Evolutionary conservation across 306 rosid genomes (phyloP).

Genomic region (Delonix regia): DNA sequence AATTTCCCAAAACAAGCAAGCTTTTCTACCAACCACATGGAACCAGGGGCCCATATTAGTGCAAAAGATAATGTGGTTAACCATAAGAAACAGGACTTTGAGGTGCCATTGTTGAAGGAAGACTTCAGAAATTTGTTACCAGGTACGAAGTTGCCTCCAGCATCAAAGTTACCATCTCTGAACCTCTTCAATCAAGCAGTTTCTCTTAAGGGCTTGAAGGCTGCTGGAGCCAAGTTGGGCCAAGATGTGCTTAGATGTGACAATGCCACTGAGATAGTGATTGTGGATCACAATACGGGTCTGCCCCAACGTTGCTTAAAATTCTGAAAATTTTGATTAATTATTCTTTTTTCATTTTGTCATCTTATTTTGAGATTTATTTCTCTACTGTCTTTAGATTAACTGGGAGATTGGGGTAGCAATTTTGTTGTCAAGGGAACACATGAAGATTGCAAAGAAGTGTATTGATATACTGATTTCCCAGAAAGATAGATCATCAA

Average conservation of each 20-base stretch:
- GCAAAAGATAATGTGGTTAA: constrained; percentile 78
- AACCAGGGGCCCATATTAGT: constrained; percentile 97
- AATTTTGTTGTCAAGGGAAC: neutral
- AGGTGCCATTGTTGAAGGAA: constrained; percentile 81
- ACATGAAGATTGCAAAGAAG: neutral
- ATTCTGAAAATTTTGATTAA: constrained; percentile 48
- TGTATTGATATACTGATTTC: neutral
- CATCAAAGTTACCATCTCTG: constrained; percentile 78
- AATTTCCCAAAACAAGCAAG: constrained; percentile 91
- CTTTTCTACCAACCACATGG: constrained; percentile 98
- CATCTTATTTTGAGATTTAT: neutral
- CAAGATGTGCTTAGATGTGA: constrained; percentile 84
- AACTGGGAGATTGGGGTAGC: neutral
- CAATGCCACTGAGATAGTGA: constrained; percentile 74
- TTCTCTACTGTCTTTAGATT: neutral
- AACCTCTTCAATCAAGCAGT: constrained; percentile 83
- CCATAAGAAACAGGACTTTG: constrained; percentile 81
- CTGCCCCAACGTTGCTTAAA: constrained; percentile 69
- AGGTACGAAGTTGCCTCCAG: constrained; percentile 73
- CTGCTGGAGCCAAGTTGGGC: constrained; percentile 91
- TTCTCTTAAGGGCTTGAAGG: constrained; percentile 83
- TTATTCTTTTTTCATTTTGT: neutral
- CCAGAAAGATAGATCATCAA: neutral
- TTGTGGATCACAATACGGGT: constrained; percentile 75
- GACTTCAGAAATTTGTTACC: constrained; percentile 72